Percentiles rank a stretch among this genome's conserved stretches.
Conservation (phyloP, 768 basidiomycete genomes). For the Coprinopsis marcescibilis region DNA sequence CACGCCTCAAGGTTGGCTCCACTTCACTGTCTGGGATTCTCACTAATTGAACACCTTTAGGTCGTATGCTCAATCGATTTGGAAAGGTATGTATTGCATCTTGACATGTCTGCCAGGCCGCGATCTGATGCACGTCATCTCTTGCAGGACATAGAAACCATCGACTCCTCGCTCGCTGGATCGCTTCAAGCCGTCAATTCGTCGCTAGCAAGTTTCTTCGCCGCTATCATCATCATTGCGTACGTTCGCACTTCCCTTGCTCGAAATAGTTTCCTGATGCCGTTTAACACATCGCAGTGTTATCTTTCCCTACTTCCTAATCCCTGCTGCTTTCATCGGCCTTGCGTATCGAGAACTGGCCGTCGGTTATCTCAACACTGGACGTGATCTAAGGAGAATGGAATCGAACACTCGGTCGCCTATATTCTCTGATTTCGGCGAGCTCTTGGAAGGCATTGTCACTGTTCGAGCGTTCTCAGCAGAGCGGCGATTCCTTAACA, state of each 20-base stretch:
- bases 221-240: conserved; percentile 69
- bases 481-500: conserved; percentile 71
- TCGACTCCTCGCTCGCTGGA: conserved; percentile 66
- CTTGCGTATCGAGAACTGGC: conserved; percentile 66
- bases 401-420: conserved; percentile 85
- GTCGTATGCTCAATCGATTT: conserved; percentile 84
- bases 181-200: conserved; percentile 74
- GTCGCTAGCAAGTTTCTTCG: conserved; percentile 71
- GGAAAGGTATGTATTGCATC: conserved; percentile 44
- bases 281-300: conserved; percentile 31
- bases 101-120: background rate
- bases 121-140: background rate
- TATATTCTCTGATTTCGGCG: conserved; percentile 78
- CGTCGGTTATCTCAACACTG: conserved; percentile 71
- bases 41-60: conserved; percentile 24
- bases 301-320: conserved; percentile 77
- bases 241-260: conserved; percentile 21
- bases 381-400: conserved; percentile 82
- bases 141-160: conserved; percentile 69
- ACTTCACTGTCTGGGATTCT: background rate
- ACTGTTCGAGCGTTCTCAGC: conserved; percentile 89
- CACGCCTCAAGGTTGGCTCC: conserved; percentile 60
- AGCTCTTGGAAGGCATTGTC: conserved; percentile 84
- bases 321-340: conserved; percentile 72
- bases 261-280: conserved; percentile 3